These are phyloP conservation scores for Toxicodendron radicans DNA, from an alignment of 345 rosid genomes.

Conservation along the genomic window DNA sequence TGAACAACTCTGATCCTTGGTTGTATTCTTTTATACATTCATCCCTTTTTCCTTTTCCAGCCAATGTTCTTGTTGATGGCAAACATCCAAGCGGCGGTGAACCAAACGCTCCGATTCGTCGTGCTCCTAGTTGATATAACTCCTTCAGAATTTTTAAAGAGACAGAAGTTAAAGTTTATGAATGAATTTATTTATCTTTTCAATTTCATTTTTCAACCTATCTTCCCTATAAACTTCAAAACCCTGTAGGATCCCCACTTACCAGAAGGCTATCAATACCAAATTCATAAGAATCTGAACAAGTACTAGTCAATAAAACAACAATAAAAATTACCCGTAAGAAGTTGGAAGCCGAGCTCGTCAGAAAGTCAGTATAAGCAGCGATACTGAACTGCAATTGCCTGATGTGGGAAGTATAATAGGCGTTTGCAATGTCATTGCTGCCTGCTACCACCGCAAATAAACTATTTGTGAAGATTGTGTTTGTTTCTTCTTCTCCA, in stretches of 20 bases:
- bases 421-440: conserved; percentile 54
- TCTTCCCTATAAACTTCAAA: no score
- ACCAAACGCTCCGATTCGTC: conserved; percentile 41
- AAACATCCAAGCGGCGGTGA: conserved; percentile 61
- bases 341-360: conserved; percentile 31
- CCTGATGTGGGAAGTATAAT: conserved; percentile 30
- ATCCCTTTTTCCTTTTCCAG: conserved; percentile 23
- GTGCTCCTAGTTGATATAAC: conserved; percentile 44
- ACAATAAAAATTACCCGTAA: conserved; percentile 36
- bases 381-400: conserved; percentile 34
- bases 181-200: no score
- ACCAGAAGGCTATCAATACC: no score
- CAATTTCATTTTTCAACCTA: no score
- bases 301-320: no score
- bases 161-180: not conserved
- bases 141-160: conserved; percentile 24
- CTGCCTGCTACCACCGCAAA: conserved; percentile 46
- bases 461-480: conserved; percentile 32
- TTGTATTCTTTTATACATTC: conserved; percentile 37
- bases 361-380: conserved; percentile 38
- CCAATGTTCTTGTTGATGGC: conserved; percentile 42
- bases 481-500: conserved; percentile 38
- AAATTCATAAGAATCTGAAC: no score
- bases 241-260: no score
- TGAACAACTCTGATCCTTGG: conserved; percentile 41